Conservation (phyloP, 768 basidiomycete genomes). For the Amanita subjunquillea region DNA sequence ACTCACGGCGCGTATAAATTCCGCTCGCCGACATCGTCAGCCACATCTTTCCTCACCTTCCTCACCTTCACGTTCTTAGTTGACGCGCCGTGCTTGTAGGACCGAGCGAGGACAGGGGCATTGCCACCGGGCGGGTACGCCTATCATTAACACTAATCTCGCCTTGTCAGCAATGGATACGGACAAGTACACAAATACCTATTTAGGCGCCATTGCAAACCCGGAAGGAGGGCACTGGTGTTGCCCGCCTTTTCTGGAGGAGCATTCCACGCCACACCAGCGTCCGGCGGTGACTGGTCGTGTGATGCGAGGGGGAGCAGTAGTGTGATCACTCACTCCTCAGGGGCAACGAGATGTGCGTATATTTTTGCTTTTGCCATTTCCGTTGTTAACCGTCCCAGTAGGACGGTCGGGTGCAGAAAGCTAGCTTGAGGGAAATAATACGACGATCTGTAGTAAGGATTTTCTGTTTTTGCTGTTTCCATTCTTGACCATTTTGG, state of each 20-base stretch:
- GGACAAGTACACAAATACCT: not conserved
- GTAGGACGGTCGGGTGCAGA: no score
- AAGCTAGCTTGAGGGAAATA: no score
- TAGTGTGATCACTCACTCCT: slow-evolving; percentile 1
- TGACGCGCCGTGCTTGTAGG: no score
- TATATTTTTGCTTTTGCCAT: no score
- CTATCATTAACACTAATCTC: no score
- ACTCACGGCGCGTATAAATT: not conserved
- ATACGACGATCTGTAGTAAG: no score
- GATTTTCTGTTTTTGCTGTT: no score
- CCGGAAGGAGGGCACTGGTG: slow-evolving; percentile 1
- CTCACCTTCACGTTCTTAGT: not conserved
- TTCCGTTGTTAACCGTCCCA: no score
- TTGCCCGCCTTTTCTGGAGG: not conserved
- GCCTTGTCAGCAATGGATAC: not conserved
- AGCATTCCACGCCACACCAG: not conserved
- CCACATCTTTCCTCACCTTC: not conserved
- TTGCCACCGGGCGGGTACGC: not conserved
- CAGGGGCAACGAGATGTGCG: not conserved
- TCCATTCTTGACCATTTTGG: no score
- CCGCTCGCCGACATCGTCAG: slow-evolving; percentile 4
- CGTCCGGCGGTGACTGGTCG: not conserved
- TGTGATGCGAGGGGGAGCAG: slow-evolving; percentile 2
- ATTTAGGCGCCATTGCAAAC: not conserved
- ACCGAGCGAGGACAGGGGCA: no score